A percentile compares a stretch with the other conserved stretches of the same genome.
Conservation (phyloP, 495 filamentous ascomycete species). For the Cenococcum geophilum region DNA sequence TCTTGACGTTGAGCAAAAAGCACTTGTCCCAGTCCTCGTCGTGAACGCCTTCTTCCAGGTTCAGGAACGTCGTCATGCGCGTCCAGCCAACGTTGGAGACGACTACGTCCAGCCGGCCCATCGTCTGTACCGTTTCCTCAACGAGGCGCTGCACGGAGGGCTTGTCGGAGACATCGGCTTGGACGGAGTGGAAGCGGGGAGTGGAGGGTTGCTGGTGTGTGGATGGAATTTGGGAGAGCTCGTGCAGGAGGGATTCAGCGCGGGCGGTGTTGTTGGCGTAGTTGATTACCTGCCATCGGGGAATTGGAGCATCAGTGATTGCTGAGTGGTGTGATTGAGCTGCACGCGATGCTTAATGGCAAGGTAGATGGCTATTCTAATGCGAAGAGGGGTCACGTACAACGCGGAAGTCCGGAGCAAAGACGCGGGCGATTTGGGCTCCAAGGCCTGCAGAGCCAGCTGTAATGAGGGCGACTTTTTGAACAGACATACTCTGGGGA, state of each 20-base stretch:
- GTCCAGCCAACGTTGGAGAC: constrained; percentile 57
- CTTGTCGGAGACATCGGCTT: constrained; percentile 47
- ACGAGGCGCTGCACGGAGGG: constrained; percentile 44
- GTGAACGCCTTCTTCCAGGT: constrained; percentile 49
- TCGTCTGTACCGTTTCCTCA: constrained; percentile 38
- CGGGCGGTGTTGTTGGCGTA: constrained; percentile 45
- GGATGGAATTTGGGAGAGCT: constrained; percentile 37
- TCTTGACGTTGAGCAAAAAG: constrained; percentile 55
- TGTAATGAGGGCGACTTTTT: constrained; percentile 50
- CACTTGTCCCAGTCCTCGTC: constrained; percentile 54
- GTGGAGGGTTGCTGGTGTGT: constrained; percentile 15
- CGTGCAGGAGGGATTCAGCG: constrained; percentile 42
- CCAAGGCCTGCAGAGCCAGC: constrained; percentile 53
- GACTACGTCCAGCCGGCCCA: constrained; percentile 50
- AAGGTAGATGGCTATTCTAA: too few species aligned
- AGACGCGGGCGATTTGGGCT: constrained; percentile 46
- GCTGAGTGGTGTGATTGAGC: not conserved
- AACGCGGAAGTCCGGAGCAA: constrained; percentile 46
- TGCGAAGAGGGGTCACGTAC: constrained; percentile 28
- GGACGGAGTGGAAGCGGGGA: constrained; percentile 41
- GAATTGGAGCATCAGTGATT: not conserved
- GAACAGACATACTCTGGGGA: constrained; percentile 30
- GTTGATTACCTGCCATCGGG: constrained; percentile 48
- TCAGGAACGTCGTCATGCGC: constrained; percentile 43
- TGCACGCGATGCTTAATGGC: too few species aligned